A percentile compares a stretch with the other conserved stretches of the same genome.
These are phyloP conservation scores for Bolboschoenus planiculmis DNA, from an alignment of 176 grass and related monocot genomes.

Conservation along the genomic window DNA sequence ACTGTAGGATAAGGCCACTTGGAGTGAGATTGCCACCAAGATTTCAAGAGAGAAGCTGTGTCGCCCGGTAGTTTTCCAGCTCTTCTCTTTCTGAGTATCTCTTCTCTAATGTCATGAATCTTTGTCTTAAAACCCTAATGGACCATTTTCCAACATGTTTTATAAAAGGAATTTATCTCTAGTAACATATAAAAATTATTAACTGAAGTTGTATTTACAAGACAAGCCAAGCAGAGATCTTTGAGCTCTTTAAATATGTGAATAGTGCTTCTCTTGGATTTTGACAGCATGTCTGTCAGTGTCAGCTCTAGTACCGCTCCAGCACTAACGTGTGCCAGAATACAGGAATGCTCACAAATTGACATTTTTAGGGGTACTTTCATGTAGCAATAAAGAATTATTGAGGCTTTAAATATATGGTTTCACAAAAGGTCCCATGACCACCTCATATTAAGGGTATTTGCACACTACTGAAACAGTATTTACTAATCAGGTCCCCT, in stretches of 20 bases:
- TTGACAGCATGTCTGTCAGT: not conserved
- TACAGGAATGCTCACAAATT: not conserved
- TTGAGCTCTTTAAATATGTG: not conserved
- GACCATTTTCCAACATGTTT: conserved; percentile 4
- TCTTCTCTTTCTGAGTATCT: conserved; percentile 91
- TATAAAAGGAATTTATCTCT: not conserved
- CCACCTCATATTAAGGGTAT: not conserved
- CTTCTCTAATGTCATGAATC: conserved; percentile 89
- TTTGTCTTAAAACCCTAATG: conserved; percentile 92
- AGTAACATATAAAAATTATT: not conserved
- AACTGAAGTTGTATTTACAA: not conserved
- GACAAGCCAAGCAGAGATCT: not conserved
- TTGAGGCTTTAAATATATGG: not conserved
- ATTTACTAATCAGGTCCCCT: not conserved
- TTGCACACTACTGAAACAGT: not conserved
- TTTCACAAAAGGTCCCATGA: not conserved
- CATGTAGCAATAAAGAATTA: not conserved
- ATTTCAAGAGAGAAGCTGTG: conserved; percentile 76
- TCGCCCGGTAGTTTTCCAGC: conserved; percentile 94
- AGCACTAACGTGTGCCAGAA: not conserved
- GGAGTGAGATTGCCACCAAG: conserved; percentile 94
- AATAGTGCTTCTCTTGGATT: not conserved
- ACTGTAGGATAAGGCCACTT: conserved; percentile 99
- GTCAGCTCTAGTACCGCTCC: not conserved
- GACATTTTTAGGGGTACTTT: not conserved